Base-by-base conservation (phyloP, 148 eudicot genomes). In the Vaccinium vitisidaea region DNA sequence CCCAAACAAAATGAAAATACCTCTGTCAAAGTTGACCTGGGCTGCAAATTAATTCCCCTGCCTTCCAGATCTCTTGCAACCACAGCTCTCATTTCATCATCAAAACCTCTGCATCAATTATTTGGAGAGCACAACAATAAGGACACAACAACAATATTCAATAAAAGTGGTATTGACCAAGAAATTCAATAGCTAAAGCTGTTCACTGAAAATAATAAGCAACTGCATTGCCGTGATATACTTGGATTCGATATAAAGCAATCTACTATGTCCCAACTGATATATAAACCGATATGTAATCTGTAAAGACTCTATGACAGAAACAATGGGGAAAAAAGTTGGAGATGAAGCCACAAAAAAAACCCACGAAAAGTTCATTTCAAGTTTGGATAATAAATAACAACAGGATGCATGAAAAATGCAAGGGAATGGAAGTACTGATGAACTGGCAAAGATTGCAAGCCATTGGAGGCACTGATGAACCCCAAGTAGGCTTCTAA, bases 51-150 rank as follows among this genome's bases (percentile, higher is more conserved):
- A 65, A 97, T 86, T 86, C 98, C 98, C 87, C 99, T 92, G 79
- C 94, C 99, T 93, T 97, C 96, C 73, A 97, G 89, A 89, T 95
- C 94, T 89, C 93, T 93, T 55, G 98, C 96, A 84, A 95, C 99
- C 53, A 85, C 92, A 46, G 95, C 98, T 88, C 99, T 94, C 99
- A 97, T 95, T 90, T 97, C 99, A 87, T 97, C 98, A 90, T 97
- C 99, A 89, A 97, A 97, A 76, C 98, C 98, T 88, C 99, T 97
- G 93, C 84, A 63, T 79, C 54, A 73, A 23, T 75, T 25, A 56
- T 75, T 65, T 21, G 77, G 50, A 67, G 53, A 79, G 83, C 48
- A 83, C 32, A 78, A 90, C 85, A 61, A 82, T 32, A 50, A 49
- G 52, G 27, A 73, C 61, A 74, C 50, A 43, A 19, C 3, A 23